Conservation (phyloP, 108 stramenopile species). For the Cylindrotheca closterium region DNA sequence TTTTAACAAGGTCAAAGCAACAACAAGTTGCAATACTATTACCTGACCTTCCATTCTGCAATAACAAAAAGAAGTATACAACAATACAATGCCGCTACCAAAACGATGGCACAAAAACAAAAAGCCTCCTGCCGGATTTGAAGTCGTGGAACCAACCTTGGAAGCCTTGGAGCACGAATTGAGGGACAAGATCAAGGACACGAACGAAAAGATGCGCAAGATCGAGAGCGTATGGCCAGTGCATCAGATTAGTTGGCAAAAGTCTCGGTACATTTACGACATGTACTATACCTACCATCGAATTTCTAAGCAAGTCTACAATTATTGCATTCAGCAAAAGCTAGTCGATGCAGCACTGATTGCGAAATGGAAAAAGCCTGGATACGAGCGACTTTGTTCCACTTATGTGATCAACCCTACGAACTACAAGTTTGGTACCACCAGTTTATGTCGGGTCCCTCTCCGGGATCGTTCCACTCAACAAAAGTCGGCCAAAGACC, state of each 20-base stretch:
- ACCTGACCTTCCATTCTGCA: too few relatives aligned
- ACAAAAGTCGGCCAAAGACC: conserved; percentile 75
- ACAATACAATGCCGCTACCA: conserved; percentile 58
- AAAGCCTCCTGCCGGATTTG: conserved; percentile 89
- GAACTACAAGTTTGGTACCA: conserved; percentile 99
- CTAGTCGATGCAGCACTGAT: conserved; percentile 95
- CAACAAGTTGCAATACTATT: too few relatives aligned
- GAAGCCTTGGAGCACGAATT: conserved; percentile 97
- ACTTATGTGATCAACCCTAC: conserved; percentile 98
- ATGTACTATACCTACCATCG: conserved; percentile 96
- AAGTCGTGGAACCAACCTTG: conserved; percentile 91
- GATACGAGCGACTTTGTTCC: conserved; percentile 98
- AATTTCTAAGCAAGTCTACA: conserved; percentile 90
- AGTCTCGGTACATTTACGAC: conserved; percentile 98
- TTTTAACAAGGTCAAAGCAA: too few relatives aligned
- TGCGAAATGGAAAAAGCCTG: conserved; percentile 99
- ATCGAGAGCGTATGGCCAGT: conserved; percentile 99
- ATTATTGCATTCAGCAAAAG: conserved; percentile 97
- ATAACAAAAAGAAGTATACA: too few relatives aligned
- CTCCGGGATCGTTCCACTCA: conserved; percentile 68
- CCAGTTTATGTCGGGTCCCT: conserved; percentile 95
- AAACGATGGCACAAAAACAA: conserved; percentile 61
- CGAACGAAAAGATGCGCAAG: conserved; percentile 96
- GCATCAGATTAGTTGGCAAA: conserved; percentile 99
- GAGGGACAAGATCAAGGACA: conserved; percentile 96